Conservation (phyloP, 495 filamentous ascomycete genomes). For the Chaetomidium leptoderma region DNA sequence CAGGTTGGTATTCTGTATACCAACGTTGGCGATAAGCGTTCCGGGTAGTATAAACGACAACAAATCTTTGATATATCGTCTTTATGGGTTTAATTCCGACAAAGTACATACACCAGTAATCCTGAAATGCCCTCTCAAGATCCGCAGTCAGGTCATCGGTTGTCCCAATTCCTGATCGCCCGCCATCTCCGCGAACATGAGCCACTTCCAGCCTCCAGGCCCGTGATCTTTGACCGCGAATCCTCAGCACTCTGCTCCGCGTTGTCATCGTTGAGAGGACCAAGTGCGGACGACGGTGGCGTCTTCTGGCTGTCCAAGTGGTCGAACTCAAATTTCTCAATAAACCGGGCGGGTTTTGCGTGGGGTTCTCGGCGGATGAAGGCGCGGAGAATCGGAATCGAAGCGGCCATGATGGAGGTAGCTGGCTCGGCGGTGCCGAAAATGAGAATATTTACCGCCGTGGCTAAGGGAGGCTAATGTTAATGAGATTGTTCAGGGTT, state of each 20-base stretch:
- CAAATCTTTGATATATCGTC: too few relatives aligned
- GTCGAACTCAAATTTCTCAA: neutral
- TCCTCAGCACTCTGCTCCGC: neutral
- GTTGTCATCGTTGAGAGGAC: too few relatives aligned
- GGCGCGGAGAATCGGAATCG: slow-evolving; percentile 2
- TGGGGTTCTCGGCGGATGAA: neutral
- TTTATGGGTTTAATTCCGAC: too few relatives aligned
- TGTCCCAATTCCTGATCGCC: too few relatives aligned
- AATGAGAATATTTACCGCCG: slow-evolving; percentile 13
- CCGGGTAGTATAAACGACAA: too few relatives aligned
- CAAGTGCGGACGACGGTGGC: neutral
- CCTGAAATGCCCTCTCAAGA: too few relatives aligned
- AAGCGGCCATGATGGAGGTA: slow-evolving; percentile 13
- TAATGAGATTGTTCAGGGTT: neutral
- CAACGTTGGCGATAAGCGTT: too few relatives aligned
- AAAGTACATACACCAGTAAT: too few relatives aligned
- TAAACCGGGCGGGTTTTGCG: neutral
- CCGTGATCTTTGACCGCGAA: neutral
- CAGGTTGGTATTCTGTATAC: too few relatives aligned
- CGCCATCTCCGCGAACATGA: too few relatives aligned
- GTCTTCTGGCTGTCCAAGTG: neutral
- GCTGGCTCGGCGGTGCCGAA: slow-evolving; percentile 13
- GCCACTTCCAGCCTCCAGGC: too few relatives aligned
- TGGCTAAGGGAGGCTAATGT: neutral
- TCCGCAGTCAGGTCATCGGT: too few relatives aligned